These are phyloP conservation scores for Aspergillus aculeatinus DNA, from an alignment of 2,329 filamentous ascomycete genomes.

Conservation along the genomic window DNA sequence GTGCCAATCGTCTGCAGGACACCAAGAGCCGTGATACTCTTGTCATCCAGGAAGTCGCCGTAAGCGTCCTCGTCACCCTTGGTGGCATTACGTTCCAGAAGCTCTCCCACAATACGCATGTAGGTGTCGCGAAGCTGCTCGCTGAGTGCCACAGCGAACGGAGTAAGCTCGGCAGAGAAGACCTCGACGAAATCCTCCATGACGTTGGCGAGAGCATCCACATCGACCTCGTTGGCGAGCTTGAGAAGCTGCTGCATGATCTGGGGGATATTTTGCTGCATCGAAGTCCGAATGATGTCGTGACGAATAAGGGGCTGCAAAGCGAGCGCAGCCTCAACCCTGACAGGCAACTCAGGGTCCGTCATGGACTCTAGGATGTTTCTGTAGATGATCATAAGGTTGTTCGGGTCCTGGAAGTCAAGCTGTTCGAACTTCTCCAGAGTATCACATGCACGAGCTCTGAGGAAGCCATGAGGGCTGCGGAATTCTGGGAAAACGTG, in stretches of 20 bases:
- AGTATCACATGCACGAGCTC: constrained; percentile 92
- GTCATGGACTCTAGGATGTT: constrained; percentile 98
- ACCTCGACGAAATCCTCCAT: constrained; percentile 99
- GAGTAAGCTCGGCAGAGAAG: constrained; percentile 93
- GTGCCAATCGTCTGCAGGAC: constrained; percentile 97
- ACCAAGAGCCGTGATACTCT: constrained; percentile 95
- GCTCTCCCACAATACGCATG: constrained; percentile 84
- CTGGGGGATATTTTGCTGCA: constrained; percentile 97
- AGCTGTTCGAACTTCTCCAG: constrained; percentile 97
- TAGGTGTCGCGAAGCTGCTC: constrained; percentile 97
- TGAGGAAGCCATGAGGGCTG: constrained; percentile 85
- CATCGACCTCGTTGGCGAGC: constrained; percentile 94
- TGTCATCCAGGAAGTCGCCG: constrained; percentile 92
- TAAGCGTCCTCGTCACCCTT: constrained; percentile 76
- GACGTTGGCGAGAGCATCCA: constrained; percentile 94
- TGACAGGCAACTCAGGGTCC: constrained; percentile 85
- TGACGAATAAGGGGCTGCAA: constrained; percentile 94
- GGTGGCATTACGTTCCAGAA: constrained; percentile 79
- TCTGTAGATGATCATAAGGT: constrained; percentile 92
- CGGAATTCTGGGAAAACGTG: constrained; percentile 98
- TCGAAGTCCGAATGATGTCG: constrained; percentile 87
- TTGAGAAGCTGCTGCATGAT: constrained; percentile 99
- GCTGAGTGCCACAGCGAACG: constrained; percentile 92
- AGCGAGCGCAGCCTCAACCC: constrained; percentile 89
- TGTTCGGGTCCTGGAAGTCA: constrained; percentile 94